A percentile compares a stretch with the other conserved stretches of the same genome.
These are phyloP conservation scores for Dendryphion nanum DNA, from an alignment of 2,329 filamentous ascomycete genomes.

Conservation along the genomic window DNA sequence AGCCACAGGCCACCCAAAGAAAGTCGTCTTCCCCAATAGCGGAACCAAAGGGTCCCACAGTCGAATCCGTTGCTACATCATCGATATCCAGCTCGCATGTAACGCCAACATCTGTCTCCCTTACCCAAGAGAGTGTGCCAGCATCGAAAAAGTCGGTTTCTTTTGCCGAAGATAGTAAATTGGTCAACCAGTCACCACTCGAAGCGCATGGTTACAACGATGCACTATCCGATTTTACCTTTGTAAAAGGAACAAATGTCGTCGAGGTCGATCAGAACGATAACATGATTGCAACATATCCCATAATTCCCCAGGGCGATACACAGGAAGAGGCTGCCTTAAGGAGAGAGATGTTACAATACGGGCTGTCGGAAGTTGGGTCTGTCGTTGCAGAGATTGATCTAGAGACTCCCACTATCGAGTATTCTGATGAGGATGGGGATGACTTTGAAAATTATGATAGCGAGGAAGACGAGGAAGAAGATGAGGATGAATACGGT, in stretches of 20 bases:
- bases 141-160: slow-evolving; percentile 55
- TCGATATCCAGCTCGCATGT: neutral
- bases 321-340: slow-evolving; percentile 75
- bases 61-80: neutral
- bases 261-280: slow-evolving; percentile 46
- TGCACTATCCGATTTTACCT: slow-evolving; percentile 26
- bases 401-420: slow-evolving; percentile 63
- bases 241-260: slow-evolving; percentile 36
- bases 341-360: slow-evolving; percentile 85
- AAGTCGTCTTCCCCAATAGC: neutral
- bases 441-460: slow-evolving; percentile 36
- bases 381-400: slow-evolving; percentile 90
- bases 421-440: slow-evolving; percentile 52
- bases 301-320: slow-evolving; percentile 71
- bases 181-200: slow-evolving; percentile 5
- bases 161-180: slow-evolving; percentile 56
- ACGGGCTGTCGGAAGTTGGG: slow-evolving; percentile 83
- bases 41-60: neutral
- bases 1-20: slow-evolving; percentile 2
- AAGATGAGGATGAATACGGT: slow-evolving; percentile 75
- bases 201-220: slow-evolving; percentile 23
- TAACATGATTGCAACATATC: slow-evolving; percentile 39
- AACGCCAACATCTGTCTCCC: neutral
- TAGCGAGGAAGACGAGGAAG: slow-evolving; percentile 51
- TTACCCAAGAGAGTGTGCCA: neutral